phyloP scores from a whole-genome alignment of 2,329 filamentous ascomycete genomes.

The Sporothrix curviconia region DNA sequence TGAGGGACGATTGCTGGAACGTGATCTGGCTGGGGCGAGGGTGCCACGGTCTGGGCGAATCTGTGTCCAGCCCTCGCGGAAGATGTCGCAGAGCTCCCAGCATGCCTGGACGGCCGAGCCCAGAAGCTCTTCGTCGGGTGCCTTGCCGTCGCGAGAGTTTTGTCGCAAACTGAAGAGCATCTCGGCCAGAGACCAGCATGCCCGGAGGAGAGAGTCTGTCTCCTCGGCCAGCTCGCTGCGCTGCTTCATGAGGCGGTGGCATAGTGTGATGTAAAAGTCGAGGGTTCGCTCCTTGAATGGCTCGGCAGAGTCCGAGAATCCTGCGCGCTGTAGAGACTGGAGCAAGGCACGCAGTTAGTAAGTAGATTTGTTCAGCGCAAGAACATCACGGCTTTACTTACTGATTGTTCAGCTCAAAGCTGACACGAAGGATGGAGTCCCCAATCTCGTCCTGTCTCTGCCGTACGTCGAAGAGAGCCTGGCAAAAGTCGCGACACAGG shows the following conservation, averaged over 20 bases:
- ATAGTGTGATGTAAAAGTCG: slow-evolving; percentile 90
- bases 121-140: slow-evolving; percentile 74
- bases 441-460: slow-evolving; percentile 68
- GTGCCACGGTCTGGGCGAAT: slow-evolving; percentile 80
- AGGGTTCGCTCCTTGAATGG: slow-evolving; percentile 82
- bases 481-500: slow-evolving; percentile 85
- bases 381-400: slow-evolving; percentile 32
- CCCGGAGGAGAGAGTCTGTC: slow-evolving; percentile 74
- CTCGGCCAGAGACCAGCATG: slow-evolving; percentile 86
- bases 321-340: slow-evolving; percentile 78
- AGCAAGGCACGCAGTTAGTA: not conserved
- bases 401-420: slow-evolving; percentile 94
- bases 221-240: slow-evolving; percentile 70
- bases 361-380: too few species aligned
- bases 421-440: slow-evolving; percentile 84
- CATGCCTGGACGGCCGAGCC: slow-evolving; percentile 86
- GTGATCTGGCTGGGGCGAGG: slow-evolving; percentile 72
- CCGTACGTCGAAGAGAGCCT: slow-evolving; percentile 81
- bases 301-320: slow-evolving; percentile 73
- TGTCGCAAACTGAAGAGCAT: slow-evolving; percentile 90
- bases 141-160: slow-evolving; percentile 65
- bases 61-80: slow-evolving; percentile 86
- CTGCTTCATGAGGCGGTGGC: slow-evolving; percentile 95
- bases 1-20: slow-evolving; percentile 54
- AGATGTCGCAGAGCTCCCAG: slow-evolving; percentile 91